Percentiles rank a stretch among this genome's conserved stretches.
Evolutionary conservation across 1,284 basidiomycete genomes (phyloP).

Genomic region (Ustilago shanxiensis): DNA sequence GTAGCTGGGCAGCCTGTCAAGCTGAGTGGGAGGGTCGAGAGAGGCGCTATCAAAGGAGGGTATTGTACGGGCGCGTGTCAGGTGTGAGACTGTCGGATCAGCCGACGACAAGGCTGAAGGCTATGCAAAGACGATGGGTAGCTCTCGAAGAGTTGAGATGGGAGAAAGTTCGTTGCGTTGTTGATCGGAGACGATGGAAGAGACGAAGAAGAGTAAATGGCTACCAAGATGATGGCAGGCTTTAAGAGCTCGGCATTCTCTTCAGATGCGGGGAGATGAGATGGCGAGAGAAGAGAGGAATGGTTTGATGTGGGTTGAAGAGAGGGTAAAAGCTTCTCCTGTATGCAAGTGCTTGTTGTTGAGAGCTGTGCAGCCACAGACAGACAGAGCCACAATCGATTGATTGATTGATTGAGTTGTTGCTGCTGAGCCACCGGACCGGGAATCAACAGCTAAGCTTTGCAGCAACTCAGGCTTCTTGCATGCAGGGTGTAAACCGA

Average conservation of each 20-base stretch:
- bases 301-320: not conserved
- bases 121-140: not conserved
- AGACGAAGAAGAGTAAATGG: not conserved
- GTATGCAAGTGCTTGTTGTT: not conserved
- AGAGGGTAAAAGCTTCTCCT: too few species aligned
- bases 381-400: constrained; percentile 8
- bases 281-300: not conserved
- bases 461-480: not conserved
- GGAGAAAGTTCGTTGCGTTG: too few species aligned
- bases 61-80: too few species aligned
- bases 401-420: too few species aligned
- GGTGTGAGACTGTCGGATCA: not conserved
- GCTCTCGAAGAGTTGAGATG: too few species aligned
- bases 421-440: constrained; percentile 5
- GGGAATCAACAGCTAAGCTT: constrained; percentile 5
- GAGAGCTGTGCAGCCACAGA: constrained; percentile 2
- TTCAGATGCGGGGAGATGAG: not conserved
- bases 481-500: not conserved
- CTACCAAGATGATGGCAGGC: not conserved
- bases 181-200: not conserved
- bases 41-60: too few species aligned
- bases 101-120: not conserved
- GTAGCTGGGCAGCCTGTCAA: not conserved
- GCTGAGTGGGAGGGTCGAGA: not conserved
- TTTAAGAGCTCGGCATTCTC: constrained; percentile 1